Evolutionary conservation across 2,329 filamentous ascomycete species (phyloP).

Genomic region (Aspergillus cejpii): DNA sequence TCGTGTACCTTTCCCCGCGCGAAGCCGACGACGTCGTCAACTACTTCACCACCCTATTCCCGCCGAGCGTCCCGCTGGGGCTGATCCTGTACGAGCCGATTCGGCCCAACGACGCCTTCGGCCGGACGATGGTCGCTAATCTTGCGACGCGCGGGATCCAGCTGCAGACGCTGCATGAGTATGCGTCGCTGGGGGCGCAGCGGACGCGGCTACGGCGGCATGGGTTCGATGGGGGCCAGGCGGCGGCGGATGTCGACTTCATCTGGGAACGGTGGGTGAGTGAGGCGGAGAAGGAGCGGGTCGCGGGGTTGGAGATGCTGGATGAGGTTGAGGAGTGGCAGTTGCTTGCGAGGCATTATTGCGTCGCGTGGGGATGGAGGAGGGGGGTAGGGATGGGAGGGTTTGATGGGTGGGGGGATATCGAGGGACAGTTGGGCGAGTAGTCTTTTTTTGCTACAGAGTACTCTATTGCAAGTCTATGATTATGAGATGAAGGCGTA

Average conservation of each 20-base stretch:
- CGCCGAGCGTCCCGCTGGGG: slow-evolving; percentile 45
- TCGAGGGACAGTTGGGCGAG: slow-evolving; percentile 25
- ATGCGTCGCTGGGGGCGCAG: slow-evolving; percentile 63
- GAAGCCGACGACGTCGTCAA: slow-evolving; percentile 59
- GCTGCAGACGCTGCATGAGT: slow-evolving; percentile 73
- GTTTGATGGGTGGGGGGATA: slow-evolving; percentile 34
- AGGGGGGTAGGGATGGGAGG: slow-evolving; percentile 30
- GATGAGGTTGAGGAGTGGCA: slow-evolving; percentile 96
- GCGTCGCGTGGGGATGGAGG: slow-evolving; percentile 81
- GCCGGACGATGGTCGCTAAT: slow-evolving; percentile 86
- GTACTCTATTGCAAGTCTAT: too few relatives aligned
- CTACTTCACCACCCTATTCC: slow-evolving; percentile 55
- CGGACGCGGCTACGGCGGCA: slow-evolving; percentile 57
- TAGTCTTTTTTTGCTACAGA: not conserved
- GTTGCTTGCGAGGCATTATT: slow-evolving; percentile 79
- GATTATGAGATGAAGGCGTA: too few relatives aligned
- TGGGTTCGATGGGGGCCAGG: slow-evolving; percentile 56
- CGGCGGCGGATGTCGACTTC: slow-evolving; percentile 56
- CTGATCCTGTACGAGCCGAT: slow-evolving; percentile 87
- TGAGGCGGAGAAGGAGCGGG: slow-evolving; percentile 65
- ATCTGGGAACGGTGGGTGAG: slow-evolving; percentile 73
- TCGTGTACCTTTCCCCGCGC: slow-evolving; percentile 71
- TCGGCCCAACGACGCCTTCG: slow-evolving; percentile 75
- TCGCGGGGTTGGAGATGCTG: slow-evolving; percentile 74
- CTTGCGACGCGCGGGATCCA: slow-evolving; percentile 72